Evolutionary conservation across 2,329 filamentous ascomycete genomes (phyloP).

Genomic region (Sporothrix schenckii): DNA sequence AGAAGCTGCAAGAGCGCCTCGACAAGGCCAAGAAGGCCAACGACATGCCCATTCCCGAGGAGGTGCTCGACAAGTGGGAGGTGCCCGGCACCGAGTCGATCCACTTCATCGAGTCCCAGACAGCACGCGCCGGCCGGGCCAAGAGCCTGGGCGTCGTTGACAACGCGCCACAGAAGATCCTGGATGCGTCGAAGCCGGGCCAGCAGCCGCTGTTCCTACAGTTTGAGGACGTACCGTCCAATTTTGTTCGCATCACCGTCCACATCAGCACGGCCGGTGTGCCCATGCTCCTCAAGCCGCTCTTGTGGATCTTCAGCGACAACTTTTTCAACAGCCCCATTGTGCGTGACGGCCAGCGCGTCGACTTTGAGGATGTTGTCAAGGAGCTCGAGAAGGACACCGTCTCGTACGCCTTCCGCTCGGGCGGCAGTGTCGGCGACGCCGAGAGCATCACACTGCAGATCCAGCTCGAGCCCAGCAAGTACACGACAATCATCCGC

Average conservation of each 20-base stretch:
- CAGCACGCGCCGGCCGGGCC: slow-evolving; percentile 80
- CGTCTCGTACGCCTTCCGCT: slow-evolving; percentile 75
- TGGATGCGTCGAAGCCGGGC: slow-evolving; percentile 65
- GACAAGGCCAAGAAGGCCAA: slow-evolving; percentile 86
- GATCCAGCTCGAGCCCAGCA: slow-evolving; percentile 84
- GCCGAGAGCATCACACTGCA: slow-evolving; percentile 78
- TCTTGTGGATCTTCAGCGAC: slow-evolving; percentile 81
- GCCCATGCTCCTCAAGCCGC: slow-evolving; percentile 79
- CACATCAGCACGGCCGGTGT: slow-evolving; percentile 77
- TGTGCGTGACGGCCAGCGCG: slow-evolving; percentile 69
- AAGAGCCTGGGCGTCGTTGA: slow-evolving; percentile 67
- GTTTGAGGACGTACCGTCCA: slow-evolving; percentile 91
- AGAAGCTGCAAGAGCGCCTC: slow-evolving; percentile 72
- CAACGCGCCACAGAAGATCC: slow-evolving; percentile 71
- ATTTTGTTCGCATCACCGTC: slow-evolving; percentile 84
- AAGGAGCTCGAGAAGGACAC: slow-evolving; percentile 90
- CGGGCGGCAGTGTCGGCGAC: slow-evolving; percentile 70
- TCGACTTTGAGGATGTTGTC: slow-evolving; percentile 91
- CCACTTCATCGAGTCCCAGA: slow-evolving; percentile 87
- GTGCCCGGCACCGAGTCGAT: slow-evolving; percentile 89
- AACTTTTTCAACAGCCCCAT: slow-evolving; percentile 96
- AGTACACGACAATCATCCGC: slow-evolving; percentile 77
- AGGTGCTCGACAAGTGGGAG: slow-evolving; percentile 77
- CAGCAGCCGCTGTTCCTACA: slow-evolving; percentile 80
- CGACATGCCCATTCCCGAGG: slow-evolving; percentile 79